Evolutionary conservation across 1,284 basidiomycete genomes (phyloP), one percentile per base, ranked within the genome.

Genomic region (Trametes versicolor): DNA sequence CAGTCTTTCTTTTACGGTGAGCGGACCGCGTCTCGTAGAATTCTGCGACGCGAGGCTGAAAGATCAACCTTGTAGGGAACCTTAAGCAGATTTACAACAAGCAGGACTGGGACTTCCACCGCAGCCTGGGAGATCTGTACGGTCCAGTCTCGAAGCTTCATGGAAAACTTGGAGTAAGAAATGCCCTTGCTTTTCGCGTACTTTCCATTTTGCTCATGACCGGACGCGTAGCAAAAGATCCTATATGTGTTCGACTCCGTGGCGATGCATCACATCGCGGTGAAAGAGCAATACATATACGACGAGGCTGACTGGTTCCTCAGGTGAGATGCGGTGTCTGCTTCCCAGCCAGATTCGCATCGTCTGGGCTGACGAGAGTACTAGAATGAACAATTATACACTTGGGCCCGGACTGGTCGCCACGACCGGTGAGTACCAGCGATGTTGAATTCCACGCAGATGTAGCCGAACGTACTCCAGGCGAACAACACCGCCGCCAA

Each of bases 271-370:
- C 68, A 62, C 29, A 67, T 71, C 15, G 67, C 64, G 9, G 66
- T 71, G 29, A 71, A 71, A 52, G 70, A 71, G 19, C 68, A 70
- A 34, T 60, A 71, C 51, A 55, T 68, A 10, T 71, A 67, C 21
- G 70, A 70, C 21, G 68, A 71, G 49, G 41, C 68, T 0, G 29
- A 59, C 9, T 66, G 61, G 63, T 62, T 58, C 45, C 62, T 71
- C 8, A 61, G 62, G 70, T 68, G 25, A 41, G 66, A n/a, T 48
- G 23, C 10, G 21, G 6, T 17, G n/a, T 21, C 5, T 39, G 9
- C 34, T 36, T 4, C n/a, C 13, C 45, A 17, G 12, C 6, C 36
- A 52, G 29, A 15, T 37, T 3, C 25, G 9, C 19, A 15, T 13
- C 13, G 7, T 17, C 12, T 7, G 21, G 19, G 19, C 34, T 48